A percentile compares a stretch with the other conserved stretches of the same genome.
Conservation (phyloP, 345 rosid species). For the Litchi chinensis region DNA sequence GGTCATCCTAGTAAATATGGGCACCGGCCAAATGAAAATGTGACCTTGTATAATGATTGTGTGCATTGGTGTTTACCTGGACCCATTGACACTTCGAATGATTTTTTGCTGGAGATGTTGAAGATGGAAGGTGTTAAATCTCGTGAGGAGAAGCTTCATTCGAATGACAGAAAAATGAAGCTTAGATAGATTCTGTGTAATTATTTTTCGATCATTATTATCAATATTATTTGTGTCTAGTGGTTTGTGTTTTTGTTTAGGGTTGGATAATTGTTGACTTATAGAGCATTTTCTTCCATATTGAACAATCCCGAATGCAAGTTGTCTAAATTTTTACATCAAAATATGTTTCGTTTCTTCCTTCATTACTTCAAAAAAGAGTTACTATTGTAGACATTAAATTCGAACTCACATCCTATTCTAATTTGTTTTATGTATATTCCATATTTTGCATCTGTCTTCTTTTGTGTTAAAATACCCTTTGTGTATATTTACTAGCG, state of each 20-base stretch:
- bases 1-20: constrained; percentile 82
- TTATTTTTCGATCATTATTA: background rate
- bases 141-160: background rate
- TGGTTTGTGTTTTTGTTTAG: background rate
- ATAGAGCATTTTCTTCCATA: background rate
- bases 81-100: constrained; percentile 47
- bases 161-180: constrained; percentile 1
- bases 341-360: background rate
- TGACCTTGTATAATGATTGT: constrained; percentile 61
- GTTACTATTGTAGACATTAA: too few relatives aligned
- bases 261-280: background rate
- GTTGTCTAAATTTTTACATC: background rate
- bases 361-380: too few relatives aligned
- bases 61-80: constrained; percentile 61
- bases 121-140: constrained; percentile 24
- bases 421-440: too few relatives aligned
- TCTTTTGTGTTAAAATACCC: too few relatives aligned
- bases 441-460: too few relatives aligned
- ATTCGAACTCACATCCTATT: too few relatives aligned
- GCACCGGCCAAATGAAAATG: constrained; percentile 63
- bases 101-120: constrained; percentile 38
- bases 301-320: background rate
- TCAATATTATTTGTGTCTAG: background rate
- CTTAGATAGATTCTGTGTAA: background rate
- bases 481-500: too few relatives aligned